phyloP scores from a whole-genome alignment of 108 stramenopile genomes.

The Cyclotella atomus region DNA sequence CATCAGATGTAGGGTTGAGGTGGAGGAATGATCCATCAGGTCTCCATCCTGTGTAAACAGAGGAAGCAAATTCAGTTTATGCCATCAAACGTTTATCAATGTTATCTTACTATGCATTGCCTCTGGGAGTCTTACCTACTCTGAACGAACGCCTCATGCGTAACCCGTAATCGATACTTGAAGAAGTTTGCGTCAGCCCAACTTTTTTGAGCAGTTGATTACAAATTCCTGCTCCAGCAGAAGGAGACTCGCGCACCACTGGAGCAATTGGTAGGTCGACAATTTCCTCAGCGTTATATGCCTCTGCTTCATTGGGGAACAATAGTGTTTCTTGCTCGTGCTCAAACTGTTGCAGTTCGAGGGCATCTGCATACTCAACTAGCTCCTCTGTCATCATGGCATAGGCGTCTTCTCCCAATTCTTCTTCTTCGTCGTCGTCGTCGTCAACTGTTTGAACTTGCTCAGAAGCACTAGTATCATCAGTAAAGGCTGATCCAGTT shows the following conservation, averaged over 20 bases:
- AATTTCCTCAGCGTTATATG: neutral
- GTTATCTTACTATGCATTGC: neutral
- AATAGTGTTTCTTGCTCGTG: slow-evolving; percentile 21
- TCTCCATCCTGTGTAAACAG: slow-evolving; percentile 55
- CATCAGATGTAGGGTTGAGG: slow-evolving; percentile 7
- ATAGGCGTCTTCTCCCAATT: slow-evolving; percentile 46
- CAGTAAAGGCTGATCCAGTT: slow-evolving; percentile 28
- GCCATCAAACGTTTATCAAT: neutral
- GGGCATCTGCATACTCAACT: slow-evolving; percentile 28
- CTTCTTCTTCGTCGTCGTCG: slow-evolving; percentile 26
- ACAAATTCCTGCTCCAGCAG: slow-evolving; percentile 30
- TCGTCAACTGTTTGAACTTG: slow-evolving; percentile 1
- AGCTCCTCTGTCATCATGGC: slow-evolving; percentile 50
- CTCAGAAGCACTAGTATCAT: slow-evolving; percentile 29
- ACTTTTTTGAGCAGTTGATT: slow-evolving; percentile 33
- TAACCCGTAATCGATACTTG: slow-evolving; percentile 70
- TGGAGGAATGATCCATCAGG: slow-evolving; percentile 79
- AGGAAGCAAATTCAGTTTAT: neutral
- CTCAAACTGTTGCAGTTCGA: slow-evolving; percentile 14
- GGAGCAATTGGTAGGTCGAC: neutral
- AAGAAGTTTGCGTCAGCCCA: slow-evolving; percentile 34
- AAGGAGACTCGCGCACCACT: neutral
- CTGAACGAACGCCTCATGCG: slow-evolving; percentile 85
- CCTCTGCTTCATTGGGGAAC: slow-evolving; percentile 47
- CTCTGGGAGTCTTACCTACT: slow-evolving; percentile 60